These are phyloP conservation scores for Martensiomyces pterosporus DNA, from an alignment of 192 early-diverging fungal species.

Conservation along the genomic window DNA sequence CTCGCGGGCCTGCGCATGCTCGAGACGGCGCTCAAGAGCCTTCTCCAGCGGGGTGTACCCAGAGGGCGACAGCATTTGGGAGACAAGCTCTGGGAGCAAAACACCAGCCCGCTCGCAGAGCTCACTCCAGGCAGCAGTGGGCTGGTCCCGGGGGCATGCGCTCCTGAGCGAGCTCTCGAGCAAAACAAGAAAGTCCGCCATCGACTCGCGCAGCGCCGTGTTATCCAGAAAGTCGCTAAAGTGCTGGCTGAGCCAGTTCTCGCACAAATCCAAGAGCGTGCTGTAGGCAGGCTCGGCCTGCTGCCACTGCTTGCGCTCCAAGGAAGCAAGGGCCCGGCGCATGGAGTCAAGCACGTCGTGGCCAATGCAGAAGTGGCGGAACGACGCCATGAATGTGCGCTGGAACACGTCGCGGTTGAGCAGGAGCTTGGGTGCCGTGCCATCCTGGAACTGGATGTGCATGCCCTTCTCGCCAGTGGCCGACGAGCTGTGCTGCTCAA, in stretches of 20 bases:
- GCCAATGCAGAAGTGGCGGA: conserved; percentile 58
- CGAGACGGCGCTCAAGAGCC: conserved; percentile 32
- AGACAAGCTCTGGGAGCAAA: conserved; percentile 24
- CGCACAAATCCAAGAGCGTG: conserved; percentile 54
- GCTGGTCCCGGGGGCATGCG: conserved; percentile 2
- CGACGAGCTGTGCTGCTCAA: conserved; percentile 37
- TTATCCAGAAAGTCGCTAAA: conserved; percentile 65
- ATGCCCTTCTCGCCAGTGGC: conserved; percentile 50
- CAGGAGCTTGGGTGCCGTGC: conserved; percentile 23
- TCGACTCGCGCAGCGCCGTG: conserved; percentile 47
- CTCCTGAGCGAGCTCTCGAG: conserved; percentile 5
- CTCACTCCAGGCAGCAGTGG: conserved; percentile 10
- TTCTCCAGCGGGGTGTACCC: conserved; percentile 27
- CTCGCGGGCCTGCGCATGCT: conserved; percentile 31
- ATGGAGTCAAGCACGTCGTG: conserved; percentile 38
- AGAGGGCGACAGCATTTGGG: conserved; percentile 31
- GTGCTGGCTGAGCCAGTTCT: conserved; percentile 60
- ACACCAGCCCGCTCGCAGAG: conserved; percentile 9
- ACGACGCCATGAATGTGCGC: conserved; percentile 60
- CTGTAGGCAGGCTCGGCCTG: conserved; percentile 10
- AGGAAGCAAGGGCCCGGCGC: conserved; percentile 16
- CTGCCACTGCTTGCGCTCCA: conserved; percentile 30
- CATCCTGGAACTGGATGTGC: conserved; percentile 23
- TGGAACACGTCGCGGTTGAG: conserved; percentile 52
- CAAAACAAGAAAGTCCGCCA: conserved; percentile 39